A percentile compares a stretch with the other conserved stretches of the same genome.
Conservation (phyloP, 345 rosid genomes). For the Murraya koenigii region DNA sequence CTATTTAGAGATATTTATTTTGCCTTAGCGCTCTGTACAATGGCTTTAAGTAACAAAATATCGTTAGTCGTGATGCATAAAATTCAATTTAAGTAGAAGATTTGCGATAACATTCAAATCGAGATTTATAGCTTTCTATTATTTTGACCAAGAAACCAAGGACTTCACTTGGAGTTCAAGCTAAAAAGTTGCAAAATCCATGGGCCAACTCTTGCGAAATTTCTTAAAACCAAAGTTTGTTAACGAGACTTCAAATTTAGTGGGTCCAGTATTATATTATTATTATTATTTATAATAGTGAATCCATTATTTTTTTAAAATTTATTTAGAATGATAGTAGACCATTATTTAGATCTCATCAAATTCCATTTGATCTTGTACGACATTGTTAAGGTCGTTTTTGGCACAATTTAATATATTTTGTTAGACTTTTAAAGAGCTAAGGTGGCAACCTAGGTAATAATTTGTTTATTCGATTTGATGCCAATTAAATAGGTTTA, state of each 20-base stretch:
- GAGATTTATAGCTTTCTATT: neutral
- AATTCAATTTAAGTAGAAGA: neutral
- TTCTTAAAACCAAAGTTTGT: constrained; percentile 11
- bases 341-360: neutral
- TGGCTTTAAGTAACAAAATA: neutral
- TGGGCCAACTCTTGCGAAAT: neutral
- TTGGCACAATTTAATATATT: neutral
- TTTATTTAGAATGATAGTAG: too few species aligned
- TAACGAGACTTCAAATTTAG: neutral
- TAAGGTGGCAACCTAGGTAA: too few species aligned
- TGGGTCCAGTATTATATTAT: too few species aligned
- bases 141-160: constrained; percentile 8
- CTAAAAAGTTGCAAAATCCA: neutral
- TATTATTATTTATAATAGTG: neutral
- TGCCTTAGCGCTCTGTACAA: neutral
- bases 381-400: constrained; percentile 5
- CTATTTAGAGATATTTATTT: neutral
- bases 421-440: too few species aligned
- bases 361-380: constrained; percentile 16
- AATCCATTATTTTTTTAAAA: too few species aligned
- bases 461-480: too few species aligned
- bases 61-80: neutral
- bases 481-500: too few species aligned
- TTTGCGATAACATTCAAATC: neutral
- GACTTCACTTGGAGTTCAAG: neutral